These are phyloP conservation scores for Penicillium sp. DNA, from an alignment of 2,329 filamentous ascomycete genomes.

Conservation along the genomic window DNA sequence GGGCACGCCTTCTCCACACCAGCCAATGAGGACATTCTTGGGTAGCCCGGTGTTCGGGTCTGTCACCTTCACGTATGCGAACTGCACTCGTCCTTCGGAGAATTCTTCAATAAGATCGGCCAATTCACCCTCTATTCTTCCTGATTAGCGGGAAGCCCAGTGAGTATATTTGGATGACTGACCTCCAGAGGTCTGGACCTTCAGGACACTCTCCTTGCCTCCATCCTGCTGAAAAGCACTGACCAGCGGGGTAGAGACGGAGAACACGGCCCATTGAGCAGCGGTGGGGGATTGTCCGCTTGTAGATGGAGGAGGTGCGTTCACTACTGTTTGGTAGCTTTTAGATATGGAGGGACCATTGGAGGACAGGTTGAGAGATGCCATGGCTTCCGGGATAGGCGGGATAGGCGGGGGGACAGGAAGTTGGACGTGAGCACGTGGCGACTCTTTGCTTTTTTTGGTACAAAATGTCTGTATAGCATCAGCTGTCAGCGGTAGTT, in stretches of 20 bases:
- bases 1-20: conserved; percentile 97
- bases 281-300: conserved; percentile 73
- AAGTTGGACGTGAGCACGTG: conserved; percentile 6
- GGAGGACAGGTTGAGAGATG: conserved; percentile 76
- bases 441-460: conserved; percentile 1
- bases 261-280: conserved; percentile 91
- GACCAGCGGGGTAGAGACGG: conserved; percentile 85
- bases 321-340: conserved; percentile 71
- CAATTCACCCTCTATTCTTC: conserved; percentile 78
- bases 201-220: conserved; percentile 90
- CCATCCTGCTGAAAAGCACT: conserved; percentile 87
- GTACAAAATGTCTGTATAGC: not conserved
- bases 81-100: conserved; percentile 94
- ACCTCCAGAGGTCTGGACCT: conserved; percentile 92
- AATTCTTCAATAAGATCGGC: conserved; percentile 91
- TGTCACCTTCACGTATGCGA: conserved; percentile 94
- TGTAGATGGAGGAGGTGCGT: conserved; percentile 59
- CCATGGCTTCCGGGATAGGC: conserved; percentile 56
- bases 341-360: conserved; percentile 79
- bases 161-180: conserved; percentile 27
- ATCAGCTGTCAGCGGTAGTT: not conserved
- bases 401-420: not conserved
- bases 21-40: conserved; percentile 91
- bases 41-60: conserved; percentile 88
- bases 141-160: not conserved